Conservation (phyloP, 2,329 filamentous ascomycete species). For the Chalaropsis thielavioides region DNA sequence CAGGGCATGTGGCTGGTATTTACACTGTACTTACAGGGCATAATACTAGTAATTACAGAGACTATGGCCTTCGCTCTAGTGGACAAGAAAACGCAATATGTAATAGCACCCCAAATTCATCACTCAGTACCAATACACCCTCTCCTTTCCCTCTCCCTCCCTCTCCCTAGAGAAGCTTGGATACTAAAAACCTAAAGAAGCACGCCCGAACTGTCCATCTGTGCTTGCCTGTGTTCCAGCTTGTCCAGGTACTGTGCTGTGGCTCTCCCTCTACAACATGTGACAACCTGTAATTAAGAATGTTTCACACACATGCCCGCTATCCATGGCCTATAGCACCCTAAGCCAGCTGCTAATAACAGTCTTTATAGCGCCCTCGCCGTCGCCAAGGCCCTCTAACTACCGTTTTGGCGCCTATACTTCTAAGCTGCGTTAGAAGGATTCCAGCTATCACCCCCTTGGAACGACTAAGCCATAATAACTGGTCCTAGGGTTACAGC, state of each 20-base stretch:
- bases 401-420: neutral
- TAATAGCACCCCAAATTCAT: no score
- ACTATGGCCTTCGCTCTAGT: no score
- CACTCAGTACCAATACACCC: no score
- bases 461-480: neutral
- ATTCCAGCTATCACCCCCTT: neutral
- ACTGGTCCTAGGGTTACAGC: neutral
- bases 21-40: neutral
- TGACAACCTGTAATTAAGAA: conserved; percentile 3
- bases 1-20: neutral
- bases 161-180: neutral
- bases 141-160: neutral
- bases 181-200: neutral
- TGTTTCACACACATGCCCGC: neutral
- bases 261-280: neutral
- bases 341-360: neutral
- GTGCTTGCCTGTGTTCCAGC: neutral
- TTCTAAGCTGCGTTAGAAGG: neutral
- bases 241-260: no score
- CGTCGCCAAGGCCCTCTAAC: neutral
- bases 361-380: neutral
- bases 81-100: no score
- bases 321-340: neutral
- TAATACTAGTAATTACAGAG: no score
- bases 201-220: neutral